These are phyloP conservation scores for Agrocybe pediades DNA, from an alignment of 768 basidiomycete genomes.

Conservation along the genomic window DNA sequence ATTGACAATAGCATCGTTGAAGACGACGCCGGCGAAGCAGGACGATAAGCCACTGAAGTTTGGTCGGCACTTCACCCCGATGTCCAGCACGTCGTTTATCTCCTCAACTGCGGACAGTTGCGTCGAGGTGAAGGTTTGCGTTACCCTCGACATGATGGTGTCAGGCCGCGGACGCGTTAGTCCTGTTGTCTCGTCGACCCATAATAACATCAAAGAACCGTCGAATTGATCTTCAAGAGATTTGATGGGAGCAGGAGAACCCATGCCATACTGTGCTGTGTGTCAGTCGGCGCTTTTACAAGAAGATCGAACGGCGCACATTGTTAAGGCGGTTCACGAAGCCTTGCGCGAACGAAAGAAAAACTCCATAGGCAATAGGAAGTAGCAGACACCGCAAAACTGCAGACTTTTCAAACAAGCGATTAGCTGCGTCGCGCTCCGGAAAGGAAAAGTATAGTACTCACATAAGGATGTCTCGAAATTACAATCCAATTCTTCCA, in stretches of 20 bases:
- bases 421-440: not conserved
- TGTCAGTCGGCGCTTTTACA: not conserved
- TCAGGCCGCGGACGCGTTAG: constrained; percentile 53
- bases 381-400: constrained; percentile 61
- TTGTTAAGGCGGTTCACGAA: constrained; percentile 64
- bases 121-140: constrained; percentile 44
- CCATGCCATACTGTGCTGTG: constrained; percentile 59
- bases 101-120: constrained; percentile 54
- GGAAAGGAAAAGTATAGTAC: not conserved
- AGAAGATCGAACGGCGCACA: constrained; percentile 36
- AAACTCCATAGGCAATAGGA: constrained; percentile 67
- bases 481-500: constrained; percentile 80
- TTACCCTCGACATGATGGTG: constrained; percentile 64
- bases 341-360: constrained; percentile 63
- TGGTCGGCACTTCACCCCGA: constrained; percentile 63
- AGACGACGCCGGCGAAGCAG: constrained; percentile 70
- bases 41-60: constrained; percentile 73
- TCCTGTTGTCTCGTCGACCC: constrained; percentile 70
- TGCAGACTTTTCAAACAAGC: constrained; percentile 44
- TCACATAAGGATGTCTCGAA: constrained; percentile 62
- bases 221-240: constrained; percentile 52
- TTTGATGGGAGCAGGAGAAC: constrained; percentile 51
- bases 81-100: constrained; percentile 46
- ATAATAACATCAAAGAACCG: constrained; percentile 53
- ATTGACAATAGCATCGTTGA: constrained; percentile 54